These are phyloP conservation scores for Penicillium fimorum DNA, from an alignment of 495 filamentous ascomycete genomes.

Conservation along the genomic window DNA sequence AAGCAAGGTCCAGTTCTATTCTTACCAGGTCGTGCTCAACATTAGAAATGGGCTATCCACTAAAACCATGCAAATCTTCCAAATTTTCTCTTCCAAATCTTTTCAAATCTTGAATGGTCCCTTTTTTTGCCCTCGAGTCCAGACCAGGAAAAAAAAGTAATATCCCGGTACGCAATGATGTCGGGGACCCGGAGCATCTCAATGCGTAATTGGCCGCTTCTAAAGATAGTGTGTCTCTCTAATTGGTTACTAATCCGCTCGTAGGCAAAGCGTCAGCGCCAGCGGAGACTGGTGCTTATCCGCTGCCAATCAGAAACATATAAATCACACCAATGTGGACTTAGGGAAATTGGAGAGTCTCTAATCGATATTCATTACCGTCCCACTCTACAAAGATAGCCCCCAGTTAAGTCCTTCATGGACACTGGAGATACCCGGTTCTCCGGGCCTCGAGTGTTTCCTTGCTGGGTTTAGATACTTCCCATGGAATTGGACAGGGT, in stretches of 20 bases:
- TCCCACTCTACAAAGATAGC: conserved; percentile 4
- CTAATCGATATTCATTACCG: conserved; percentile 4
- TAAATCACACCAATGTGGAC: conserved; percentile 1
- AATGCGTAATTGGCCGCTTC: conserved; percentile 24
- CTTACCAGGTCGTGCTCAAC: conserved; percentile 10
- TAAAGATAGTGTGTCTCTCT: conserved; percentile 8
- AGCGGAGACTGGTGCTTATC: conserved; percentile 17
- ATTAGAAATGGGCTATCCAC: background rate
- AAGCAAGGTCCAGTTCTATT: conserved; percentile 23
- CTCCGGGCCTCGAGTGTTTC: conserved; percentile 1
- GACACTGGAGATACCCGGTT: conserved; percentile 2
- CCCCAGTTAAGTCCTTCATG: background rate
- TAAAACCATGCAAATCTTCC: background rate
- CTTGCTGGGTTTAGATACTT: conserved; percentile 8
- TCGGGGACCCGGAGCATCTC: conserved; percentile 13
- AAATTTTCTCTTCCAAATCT: background rate
- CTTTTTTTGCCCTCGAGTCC: conserved; percentile 11
- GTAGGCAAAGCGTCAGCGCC: conserved; percentile 17
- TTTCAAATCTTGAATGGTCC: background rate
- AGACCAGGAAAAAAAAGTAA: conserved; percentile 6
- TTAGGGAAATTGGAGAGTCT: conserved; percentile 19
- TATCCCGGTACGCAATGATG: conserved; percentile 16
- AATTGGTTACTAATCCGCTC: conserved; percentile 9
- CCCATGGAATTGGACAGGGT: conserved; percentile 13
- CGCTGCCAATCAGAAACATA: conserved; percentile 19